A percentile compares a stretch with the other conserved stretches of the same genome.
phyloP scores from a whole-genome alignment of 345 rosid genomes.

The Moricandia arvensis region DNA sequence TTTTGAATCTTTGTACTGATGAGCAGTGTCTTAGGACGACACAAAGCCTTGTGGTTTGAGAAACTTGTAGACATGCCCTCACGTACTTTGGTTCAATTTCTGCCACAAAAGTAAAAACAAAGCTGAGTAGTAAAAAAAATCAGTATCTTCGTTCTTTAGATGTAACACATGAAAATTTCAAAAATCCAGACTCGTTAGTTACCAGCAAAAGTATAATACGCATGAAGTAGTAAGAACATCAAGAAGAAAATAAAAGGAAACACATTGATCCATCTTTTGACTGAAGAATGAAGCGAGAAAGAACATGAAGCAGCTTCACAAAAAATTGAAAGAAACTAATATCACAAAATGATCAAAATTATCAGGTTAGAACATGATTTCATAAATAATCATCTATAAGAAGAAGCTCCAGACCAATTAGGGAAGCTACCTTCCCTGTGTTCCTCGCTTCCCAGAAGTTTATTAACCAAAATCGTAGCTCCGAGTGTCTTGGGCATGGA shows the following conservation, averaged over 20 bases:
- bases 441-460: too few relatives aligned
- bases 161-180: not conserved
- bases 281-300: not conserved
- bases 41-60: conserved; percentile 90
- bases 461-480: not conserved
- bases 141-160: not conserved
- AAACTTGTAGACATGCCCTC: conserved; percentile 90
- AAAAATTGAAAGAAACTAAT: not conserved
- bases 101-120: conserved; percentile 17
- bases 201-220: conserved; percentile 71
- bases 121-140: not conserved
- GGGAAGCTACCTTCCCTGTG: not conserved
- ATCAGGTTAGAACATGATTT: not conserved
- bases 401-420: not conserved
- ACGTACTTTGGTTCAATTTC: conserved; percentile 97
- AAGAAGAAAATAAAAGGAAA: not conserved
- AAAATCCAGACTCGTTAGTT: not conserved
- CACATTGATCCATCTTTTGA: not conserved
- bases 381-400: not conserved
- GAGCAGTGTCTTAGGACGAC: conserved; percentile 94
- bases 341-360: not conserved
- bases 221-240: too few relatives aligned
- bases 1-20: conserved; percentile 87
- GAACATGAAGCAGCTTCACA: not conserved
- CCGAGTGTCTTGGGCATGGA: not conserved